These are phyloP conservation scores for Trametes gibbosa DNA, from an alignment of 768 basidiomycete genomes.

Conservation along the genomic window DNA sequence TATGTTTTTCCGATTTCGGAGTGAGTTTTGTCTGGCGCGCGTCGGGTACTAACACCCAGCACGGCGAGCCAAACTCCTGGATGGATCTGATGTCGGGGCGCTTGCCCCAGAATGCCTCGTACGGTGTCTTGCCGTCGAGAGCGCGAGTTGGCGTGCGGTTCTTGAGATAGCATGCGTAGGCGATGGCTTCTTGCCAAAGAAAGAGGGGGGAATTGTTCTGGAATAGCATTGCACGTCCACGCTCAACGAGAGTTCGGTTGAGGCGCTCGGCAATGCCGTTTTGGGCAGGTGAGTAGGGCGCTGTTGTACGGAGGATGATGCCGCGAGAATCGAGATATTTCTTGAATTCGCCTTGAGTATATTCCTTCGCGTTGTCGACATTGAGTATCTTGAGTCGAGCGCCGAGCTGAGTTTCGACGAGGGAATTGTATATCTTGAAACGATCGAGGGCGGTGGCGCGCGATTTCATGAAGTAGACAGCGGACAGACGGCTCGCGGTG, in stretches of 20 bases:
- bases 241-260: conserved; percentile 5
- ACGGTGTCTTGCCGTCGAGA: conserved; percentile 15
- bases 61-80: conserved; percentile 6
- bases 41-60: conserved; percentile 17
- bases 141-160: conserved; percentile 31
- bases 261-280: conserved; percentile 26
- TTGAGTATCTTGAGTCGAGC: too few relatives aligned
- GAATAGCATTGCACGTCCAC: neutral
- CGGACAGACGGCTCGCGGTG: too few relatives aligned
- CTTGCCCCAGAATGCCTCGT: conserved; percentile 13
- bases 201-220: conserved; percentile 32
- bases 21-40: conserved; percentile 17
- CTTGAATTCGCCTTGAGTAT: neutral
- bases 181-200: conserved; percentile 40
- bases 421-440: too few relatives aligned
- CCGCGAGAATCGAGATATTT: neutral
- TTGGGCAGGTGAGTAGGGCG: conserved; percentile 23
- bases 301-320: neutral
- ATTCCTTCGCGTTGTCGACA: neutral
- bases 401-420: too few relatives aligned
- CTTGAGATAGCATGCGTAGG: conserved; percentile 36
- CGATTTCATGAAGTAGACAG: too few relatives aligned
- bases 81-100: conserved; percentile 24
- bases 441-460: too few relatives aligned
- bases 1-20: neutral